These are phyloP conservation scores for Somion occarium DNA, from an alignment of 1,284 basidiomycete genomes.

Conservation along the genomic window DNA sequence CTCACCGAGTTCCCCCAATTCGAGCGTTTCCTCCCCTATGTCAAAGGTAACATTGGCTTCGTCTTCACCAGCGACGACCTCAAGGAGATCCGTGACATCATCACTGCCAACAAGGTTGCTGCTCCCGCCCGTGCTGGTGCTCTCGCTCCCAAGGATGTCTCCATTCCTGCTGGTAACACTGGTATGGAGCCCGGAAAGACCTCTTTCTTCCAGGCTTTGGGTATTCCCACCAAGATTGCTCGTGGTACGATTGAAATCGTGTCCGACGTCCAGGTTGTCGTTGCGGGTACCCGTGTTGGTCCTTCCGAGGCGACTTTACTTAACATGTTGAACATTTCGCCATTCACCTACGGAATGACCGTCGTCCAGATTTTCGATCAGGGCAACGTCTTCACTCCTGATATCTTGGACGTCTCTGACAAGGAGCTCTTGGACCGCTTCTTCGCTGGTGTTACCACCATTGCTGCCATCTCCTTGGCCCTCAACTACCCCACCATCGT, in stretches of 20 bases:
- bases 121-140: conserved; percentile 99
- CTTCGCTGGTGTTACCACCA: conserved; percentile 89
- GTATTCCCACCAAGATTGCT: conserved; percentile 99
- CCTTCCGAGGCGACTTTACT: conserved; percentile 95
- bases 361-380: conserved; percentile 92
- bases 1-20: conserved; percentile 88
- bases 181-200: conserved; percentile 99
- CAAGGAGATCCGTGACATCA: conserved; percentile 91
- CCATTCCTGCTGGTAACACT: conserved; percentile 93
- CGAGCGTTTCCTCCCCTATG: conserved; percentile 93
- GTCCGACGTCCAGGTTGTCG: conserved; percentile 93
- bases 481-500: conserved; percentile 95
- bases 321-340: conserved; percentile 99
- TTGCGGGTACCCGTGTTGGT: conserved; percentile 90
- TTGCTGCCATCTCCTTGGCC: conserved; percentile 94
- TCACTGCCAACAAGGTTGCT: conserved; percentile 95
- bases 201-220: conserved; percentile 99
- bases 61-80: conserved; percentile 95
- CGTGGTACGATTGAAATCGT: conserved; percentile 99
- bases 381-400: conserved; percentile 86
- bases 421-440: conserved; percentile 88
- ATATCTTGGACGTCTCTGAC: conserved; percentile 95
- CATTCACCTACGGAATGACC: conserved; percentile 99
- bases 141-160: conserved; percentile 88
- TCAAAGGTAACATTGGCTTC: conserved; percentile 99